Evolutionary conservation across 2,329 filamentous ascomycete genomes (phyloP), one percentile per base, ranked within the genome.

Genomic region (Diaporthe citrichinensis): DNA sequence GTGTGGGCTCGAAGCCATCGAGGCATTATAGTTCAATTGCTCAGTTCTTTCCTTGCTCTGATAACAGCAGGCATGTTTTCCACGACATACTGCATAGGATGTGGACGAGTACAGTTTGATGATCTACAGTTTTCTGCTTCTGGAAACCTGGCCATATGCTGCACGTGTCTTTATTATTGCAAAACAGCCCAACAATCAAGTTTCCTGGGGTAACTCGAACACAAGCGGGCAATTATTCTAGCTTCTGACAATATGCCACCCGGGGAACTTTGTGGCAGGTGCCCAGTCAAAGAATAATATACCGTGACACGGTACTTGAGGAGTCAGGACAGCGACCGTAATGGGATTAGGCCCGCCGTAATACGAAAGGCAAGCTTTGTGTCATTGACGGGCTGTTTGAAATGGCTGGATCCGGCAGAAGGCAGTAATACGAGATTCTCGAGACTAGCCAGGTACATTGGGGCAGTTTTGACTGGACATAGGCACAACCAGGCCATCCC

Each of bases 321-420:
- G 15, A 39, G 14, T 17, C 17, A 28, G 23, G 65, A 55, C 9
- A 41, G 36, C 65, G 55, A n/a, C 65, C n/a, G 49, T 55, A 41
- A 69, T 4, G 17, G 49, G 65, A 28, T 31, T 41, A 53, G 65
- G 34, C 65, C 34, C 15, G n/a, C 49, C n/a, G 49, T 15, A 23
- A 55, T 69, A 69, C 65, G 65, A 69, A 41, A 55, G 28, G 49
- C 36, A 55, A 69, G 65, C 65, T 53, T 69, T 55, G 49, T 69
- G 7, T 69, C 65, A 55, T 53, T 53, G n/a, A 68, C 65, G 8
- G 65, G 65, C n/a, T 20, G 46, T 68, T 39, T 53, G 46, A 55
- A 53, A 55, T 31, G 49, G 34, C 49, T 69, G 65, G 31, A 68
- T 55, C 65, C 49, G 65, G 65, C 31, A 51, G 34, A 6, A 44